Evolutionary conservation across 176 grass and related monocot species (phyloP).

Genomic region (Zizania latifolia): DNA sequence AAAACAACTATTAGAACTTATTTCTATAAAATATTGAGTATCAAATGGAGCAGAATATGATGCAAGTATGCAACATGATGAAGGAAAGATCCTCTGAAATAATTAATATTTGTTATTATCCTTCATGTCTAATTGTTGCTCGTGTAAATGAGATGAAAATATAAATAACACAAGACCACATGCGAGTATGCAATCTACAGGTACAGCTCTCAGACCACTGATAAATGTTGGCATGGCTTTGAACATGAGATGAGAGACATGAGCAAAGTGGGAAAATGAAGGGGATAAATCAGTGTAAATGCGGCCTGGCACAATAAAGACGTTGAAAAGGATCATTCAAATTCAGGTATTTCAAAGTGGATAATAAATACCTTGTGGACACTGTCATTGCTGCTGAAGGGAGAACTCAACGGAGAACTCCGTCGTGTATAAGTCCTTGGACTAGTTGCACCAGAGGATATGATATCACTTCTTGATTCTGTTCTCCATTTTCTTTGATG

Average conservation of each 20-base stretch:
- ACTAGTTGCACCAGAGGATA: constrained; percentile 81
- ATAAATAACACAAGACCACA: neutral
- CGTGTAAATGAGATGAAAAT: neutral
- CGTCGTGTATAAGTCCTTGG: constrained; percentile 75
- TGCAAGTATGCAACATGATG: neutral
- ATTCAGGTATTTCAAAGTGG: constrained; percentile 8
- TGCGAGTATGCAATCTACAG: too few species aligned
- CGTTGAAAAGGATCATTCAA: neutral
- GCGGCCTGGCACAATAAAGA: neutral
- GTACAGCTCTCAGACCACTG: neutral
- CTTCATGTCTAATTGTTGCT: neutral
- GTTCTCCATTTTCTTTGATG: constrained; percentile 78
- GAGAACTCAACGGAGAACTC: constrained; percentile 90
- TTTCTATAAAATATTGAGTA: neutral
- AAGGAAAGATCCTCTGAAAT: constrained; percentile 5
- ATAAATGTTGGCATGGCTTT: neutral
- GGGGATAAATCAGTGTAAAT: neutral
- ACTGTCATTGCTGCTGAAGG: constrained; percentile 85
- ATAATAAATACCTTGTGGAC: constrained; percentile 64
- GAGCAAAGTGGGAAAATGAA: neutral
- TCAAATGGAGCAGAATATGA: neutral
- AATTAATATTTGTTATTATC: neutral
- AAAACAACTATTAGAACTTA: constrained; percentile 22
- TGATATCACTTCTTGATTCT: constrained; percentile 75
- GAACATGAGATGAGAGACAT: neutral